Evolutionary conservation across 1,284 basidiomycete species (phyloP), one percentile per base, ranked within the genome.

Genomic region (Rhodotorula sp.): DNA sequence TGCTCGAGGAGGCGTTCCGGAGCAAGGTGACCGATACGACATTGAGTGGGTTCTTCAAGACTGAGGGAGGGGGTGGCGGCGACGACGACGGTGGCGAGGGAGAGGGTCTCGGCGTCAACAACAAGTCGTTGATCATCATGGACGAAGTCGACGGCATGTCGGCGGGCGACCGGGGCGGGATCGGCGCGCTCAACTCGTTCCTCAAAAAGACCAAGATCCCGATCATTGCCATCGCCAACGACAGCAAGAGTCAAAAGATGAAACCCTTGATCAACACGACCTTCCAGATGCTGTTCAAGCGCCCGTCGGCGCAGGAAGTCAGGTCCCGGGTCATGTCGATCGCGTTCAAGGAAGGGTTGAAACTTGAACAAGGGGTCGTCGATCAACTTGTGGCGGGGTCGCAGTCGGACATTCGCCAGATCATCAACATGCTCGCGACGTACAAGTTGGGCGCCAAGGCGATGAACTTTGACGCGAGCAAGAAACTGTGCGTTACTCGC

Each of bases 111-210:
- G 79, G 84, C 18, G 87, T 97, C 71, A 92, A 90, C 0, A 87
- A 91, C 75, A 88, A 86, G 78, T 88, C 91, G 0, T 93, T 93
- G 75, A 83, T 99, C 58, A 98, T 99, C 80, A 97, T 99, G 93
- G 97, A 99, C 80, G 97, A 99, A 81, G 95, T 99, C 0, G 95
- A 99, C 78, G 95, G 97, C 14, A 99, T 99, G 94, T 97, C 93
- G 10, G 92, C 92, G 3, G 95, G 95, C 38, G 97, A 99, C 81
- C 86, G 95, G 63, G 66, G 97, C 28, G 95, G 95, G 72, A 90
- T 98, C 1, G 95, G 93, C 45, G 95, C 95, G 14, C 82, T 99
- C 78, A 94, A 94, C 71, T 87, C 88, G 0, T 80, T 99, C 68
- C 97, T 99, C 79, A 94, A 90, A 83, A 98, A 97, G 84, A 91